phyloP scores from a whole-genome alignment of 495 filamentous ascomycete genomes.

The Neurospora sp. region DNA sequence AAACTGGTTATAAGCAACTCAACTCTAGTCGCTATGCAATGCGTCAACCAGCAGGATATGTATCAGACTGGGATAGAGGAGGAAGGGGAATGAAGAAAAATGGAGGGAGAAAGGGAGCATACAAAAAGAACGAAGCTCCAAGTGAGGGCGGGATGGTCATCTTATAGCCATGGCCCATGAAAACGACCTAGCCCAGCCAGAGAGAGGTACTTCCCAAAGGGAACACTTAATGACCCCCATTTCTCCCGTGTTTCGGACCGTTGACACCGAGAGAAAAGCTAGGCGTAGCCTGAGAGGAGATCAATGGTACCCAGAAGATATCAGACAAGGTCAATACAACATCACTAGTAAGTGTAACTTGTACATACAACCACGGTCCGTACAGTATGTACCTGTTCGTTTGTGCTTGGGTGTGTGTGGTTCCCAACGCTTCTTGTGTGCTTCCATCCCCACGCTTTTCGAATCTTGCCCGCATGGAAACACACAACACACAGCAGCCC shows the following conservation, averaged over 20 bases:
- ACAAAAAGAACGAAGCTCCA: neutral
- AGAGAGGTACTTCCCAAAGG: neutral
- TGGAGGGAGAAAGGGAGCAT: neutral
- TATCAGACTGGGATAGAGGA: neutral
- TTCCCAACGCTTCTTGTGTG: neutral
- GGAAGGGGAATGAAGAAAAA: neutral
- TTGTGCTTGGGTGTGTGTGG: neutral
- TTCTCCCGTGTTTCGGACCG: constrained; percentile 39
- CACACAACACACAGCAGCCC: neutral
- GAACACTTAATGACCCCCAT: constrained; percentile 11
- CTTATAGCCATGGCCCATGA: constrained; percentile 13
- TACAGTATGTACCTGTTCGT: neutral
- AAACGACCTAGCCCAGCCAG: neutral
- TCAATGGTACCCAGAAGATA: neutral
- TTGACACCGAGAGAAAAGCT: constrained; percentile 36
- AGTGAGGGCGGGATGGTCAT: constrained; percentile 1
- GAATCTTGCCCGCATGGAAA: neutral
- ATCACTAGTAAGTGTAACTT: neutral
- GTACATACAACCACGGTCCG: neutral
- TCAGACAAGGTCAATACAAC: neutral
- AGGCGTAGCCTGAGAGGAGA: constrained; percentile 23
- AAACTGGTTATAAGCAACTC: neutral
- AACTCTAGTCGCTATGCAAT: neutral
- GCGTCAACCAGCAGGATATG: neutral
- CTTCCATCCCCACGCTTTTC: neutral